Evolutionary conservation across 2,329 filamentous ascomycete species (phyloP), one percentile per base, ranked within the genome.

Genomic region (Talaromyces pinophilus): DNA sequence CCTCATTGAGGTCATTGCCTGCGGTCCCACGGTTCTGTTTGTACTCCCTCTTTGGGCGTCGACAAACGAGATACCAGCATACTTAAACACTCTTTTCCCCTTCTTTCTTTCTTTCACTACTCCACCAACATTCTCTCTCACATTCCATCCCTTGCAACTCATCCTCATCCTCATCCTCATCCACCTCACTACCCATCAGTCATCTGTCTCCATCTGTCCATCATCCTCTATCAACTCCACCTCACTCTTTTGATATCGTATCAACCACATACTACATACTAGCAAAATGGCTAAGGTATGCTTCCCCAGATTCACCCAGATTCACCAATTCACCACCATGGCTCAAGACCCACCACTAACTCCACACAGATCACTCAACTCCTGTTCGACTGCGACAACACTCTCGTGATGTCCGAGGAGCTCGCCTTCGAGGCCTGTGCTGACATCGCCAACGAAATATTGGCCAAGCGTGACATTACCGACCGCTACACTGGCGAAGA

Each of bases 341-440:
- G 72, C 76, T 68, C 73, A 80, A 59, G 66, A 69, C 60, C 42
- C 59, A 59, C 63, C n/a, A 54, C 67, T 73, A 70, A 70, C 64
- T 63, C 65, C 10, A 22, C 59, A 22, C 42, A 88, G 85, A 90
- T 92, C 80, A 91, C 84, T 65, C 86, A 89, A 70, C 82, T 92
- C 75, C 85, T 92, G 72, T 90, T 92, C 79, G 90, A 92, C 71
- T 84, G 82, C 70, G 82, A 97, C 87, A 97, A 97, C 86, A 97
- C 93, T 70, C 92, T 97, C 78, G 92, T 95, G 77, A 88, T 95
- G 73, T 96, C 92, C 64, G 93, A 97, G 83, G 89, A 91, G 75
- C 86, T 96, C 72, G 93, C 93, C 77, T 96, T 97, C 79, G 92
- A 94, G 82, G 93, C 92, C 71, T 96, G 92, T 80, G 92, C 93